These are phyloP conservation scores for Loxodes magnus DNA, from an alignment of 73 alveolate species.

Conservation along the genomic window DNA sequence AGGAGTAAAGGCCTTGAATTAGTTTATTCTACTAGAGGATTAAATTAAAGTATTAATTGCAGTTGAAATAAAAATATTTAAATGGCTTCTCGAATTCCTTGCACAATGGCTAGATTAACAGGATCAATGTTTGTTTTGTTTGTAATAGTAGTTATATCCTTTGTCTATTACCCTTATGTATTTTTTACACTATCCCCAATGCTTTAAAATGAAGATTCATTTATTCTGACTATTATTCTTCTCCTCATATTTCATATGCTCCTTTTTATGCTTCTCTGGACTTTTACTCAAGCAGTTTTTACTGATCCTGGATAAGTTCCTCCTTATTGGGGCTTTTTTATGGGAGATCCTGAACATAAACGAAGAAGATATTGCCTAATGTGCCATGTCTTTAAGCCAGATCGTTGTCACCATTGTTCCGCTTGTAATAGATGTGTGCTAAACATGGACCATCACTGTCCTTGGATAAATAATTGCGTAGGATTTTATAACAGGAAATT, in stretches of 20 bases:
- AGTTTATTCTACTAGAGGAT: too few species aligned
- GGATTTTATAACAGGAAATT: constrained; percentile 89
- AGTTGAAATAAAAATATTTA: too few species aligned
- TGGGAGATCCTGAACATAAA: constrained; percentile 80
- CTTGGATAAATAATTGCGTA: constrained; percentile 90
- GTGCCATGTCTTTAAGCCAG: constrained; percentile 92
- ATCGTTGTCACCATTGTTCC: constrained; percentile 93
- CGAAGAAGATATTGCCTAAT: constrained; percentile 80
- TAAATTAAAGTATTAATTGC: too few species aligned
- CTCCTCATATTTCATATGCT: constrained; percentile 54
- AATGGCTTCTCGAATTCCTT: too few species aligned
- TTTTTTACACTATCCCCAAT: constrained; percentile 17
- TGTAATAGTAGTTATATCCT: constrained; percentile 20
- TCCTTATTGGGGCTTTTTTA: constrained; percentile 86
- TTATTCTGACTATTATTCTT: constrained; percentile 13
- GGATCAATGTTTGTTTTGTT: constrained; percentile 34
- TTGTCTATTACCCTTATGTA: constrained; percentile 27
- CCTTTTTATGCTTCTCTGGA: constrained; percentile 63
- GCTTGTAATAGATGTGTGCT: constrained; percentile 93
- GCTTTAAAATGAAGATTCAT: not conserved
- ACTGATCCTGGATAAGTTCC: constrained; percentile 98
- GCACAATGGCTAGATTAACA: constrained; percentile 22
- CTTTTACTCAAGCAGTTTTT: constrained; percentile 71
- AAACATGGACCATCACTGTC: constrained; percentile 97
- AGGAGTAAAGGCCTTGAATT: too few species aligned